Percentiles rank a stretch among this genome's conserved stretches.
Conservation (phyloP, 139 green algal species). For the Marvania coccoides region DNA sequence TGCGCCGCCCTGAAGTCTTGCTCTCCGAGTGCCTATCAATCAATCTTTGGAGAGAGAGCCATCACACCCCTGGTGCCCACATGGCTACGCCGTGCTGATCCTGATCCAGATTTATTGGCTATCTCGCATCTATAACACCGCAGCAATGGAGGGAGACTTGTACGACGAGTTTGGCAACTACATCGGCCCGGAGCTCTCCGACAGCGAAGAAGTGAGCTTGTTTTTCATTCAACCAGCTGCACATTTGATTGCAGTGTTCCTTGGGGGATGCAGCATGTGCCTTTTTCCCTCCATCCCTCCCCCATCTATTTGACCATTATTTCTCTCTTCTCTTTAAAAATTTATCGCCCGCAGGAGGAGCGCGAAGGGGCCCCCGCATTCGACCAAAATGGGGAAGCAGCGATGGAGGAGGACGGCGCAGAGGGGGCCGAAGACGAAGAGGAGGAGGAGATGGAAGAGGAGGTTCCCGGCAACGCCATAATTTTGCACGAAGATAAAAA, state of each 20-base stretch:
- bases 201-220: conserved; percentile 52
- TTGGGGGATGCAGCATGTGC: too few species aligned
- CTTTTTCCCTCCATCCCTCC: background rate
- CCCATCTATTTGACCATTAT: background rate
- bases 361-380: conserved; percentile 46
- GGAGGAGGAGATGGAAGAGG: conserved; percentile 23
- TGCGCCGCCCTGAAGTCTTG: too few species aligned
- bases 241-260: background rate
- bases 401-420: conserved; percentile 13
- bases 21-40: too few species aligned
- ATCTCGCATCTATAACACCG: too few species aligned
- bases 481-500: conserved; percentile 98
- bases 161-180: conserved; percentile 99
- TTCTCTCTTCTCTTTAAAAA: background rate
- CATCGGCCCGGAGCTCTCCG: conserved; percentile 83
- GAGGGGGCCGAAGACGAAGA: conserved; percentile 34
- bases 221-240: background rate
- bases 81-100: too few species aligned
- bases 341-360: conserved; percentile 21
- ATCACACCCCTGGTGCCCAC: too few species aligned
- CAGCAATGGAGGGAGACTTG: conserved; percentile 54
- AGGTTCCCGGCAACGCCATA: conserved; percentile 51
- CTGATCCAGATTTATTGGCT: too few species aligned
- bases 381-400: conserved; percentile 10
- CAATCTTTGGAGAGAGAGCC: too few species aligned